Evolutionary conservation across 495 filamentous ascomycete genomes (phyloP), one percentile per base, ranked within the genome.

Genomic region (Podospora pseudopauciseta): DNA sequence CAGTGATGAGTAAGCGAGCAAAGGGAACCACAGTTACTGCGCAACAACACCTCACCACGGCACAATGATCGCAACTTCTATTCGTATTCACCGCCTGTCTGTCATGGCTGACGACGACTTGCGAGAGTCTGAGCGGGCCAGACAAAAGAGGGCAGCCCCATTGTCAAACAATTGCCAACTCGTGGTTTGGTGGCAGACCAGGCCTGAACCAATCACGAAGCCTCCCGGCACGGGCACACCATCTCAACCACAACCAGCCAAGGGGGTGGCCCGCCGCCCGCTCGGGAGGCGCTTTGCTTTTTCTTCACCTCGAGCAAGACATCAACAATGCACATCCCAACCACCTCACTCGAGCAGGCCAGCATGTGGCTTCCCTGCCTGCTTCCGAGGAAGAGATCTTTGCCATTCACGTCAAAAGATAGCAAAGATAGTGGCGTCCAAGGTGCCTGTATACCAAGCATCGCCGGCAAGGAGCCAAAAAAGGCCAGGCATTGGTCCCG

Each of bases 151-250:
- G 34, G 34, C 34, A 39, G 34, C 34, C 23, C 34, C 39, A 49
- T 49, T 16, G 39, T 56, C 54, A 56, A 56, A 20, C 55, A 18
- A 58, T 20, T 58, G 55, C n/a, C 55, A 58, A 19, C 55, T 58
- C n/a, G 13, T 49, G 39, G 39, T 16, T 11, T 3, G 34, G 34
- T 5, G 34, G 34, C 1, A 23, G 34, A 39, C 54, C 16, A 57
- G 6, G n/a, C 23, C 55, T 58, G 55, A 19, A 20, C 55, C 55
- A 58, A 58, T 58, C 55, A 58, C 23, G 55, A 58, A 58, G 23
- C n/a, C n/a, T 58, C 55, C 55, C 55, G 55, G 55, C n/a, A 58
- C 55, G 55, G n/a, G n/a, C n/a, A 58, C n/a, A 20, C 23, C 55
- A 19, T 58, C n/a, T 26, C 55, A 58, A 58, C n/a, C n/a, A 58